Evolutionary conservation across 1,284 basidiomycete genomes (phyloP), one percentile per base, ranked within the genome.

Genomic region (Coniferiporia weirii): DNA sequence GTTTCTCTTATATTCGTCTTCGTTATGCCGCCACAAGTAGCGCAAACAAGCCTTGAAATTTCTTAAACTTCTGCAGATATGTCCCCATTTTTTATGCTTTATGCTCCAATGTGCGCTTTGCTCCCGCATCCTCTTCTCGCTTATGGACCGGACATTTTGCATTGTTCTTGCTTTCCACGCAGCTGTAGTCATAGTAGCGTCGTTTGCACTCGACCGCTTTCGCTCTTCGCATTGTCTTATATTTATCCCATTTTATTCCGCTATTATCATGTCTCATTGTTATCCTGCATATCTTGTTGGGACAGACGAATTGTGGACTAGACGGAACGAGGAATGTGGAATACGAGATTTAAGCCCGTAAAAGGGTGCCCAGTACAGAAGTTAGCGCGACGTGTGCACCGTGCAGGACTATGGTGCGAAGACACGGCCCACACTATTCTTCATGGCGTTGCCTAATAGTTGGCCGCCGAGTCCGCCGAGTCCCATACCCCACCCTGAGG

Each of bases 391-490:
- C 19, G 35, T 48, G n/a, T 48, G 20, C 22, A 5, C 13, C n/a
- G 8, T 40, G 52, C 27, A 40, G 43, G 27, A 12, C 22, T 54
- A 47, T 35, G 35, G 35, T 38, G 52, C 19, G 63, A 93, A 91
- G 43, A 93, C 76, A 61, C 83, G 80, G 13, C 91, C 87, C n/a
- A 95, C 81, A 52, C 88, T 82, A 69, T 84, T 91, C 73, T 87
- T 89, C 45, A 95, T 83, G 4, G 87, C 84, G 8, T 91, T 84
- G 2, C 86, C 84, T 35, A 95, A 71, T 38, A 96, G 73, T 67
- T 91, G 88, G 8, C 90, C 87, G 2, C 92, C 89, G 52, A 95
- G 72, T 0, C 90, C 86, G 46, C 88, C 86, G 62, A 91, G 69
- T 40, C 84, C 85, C 65, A 82, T 69, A 64, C 72, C 74, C 82